Evolutionary conservation across 768 basidiomycete genomes (phyloP).

Genomic region (Paxillus involutus): DNA sequence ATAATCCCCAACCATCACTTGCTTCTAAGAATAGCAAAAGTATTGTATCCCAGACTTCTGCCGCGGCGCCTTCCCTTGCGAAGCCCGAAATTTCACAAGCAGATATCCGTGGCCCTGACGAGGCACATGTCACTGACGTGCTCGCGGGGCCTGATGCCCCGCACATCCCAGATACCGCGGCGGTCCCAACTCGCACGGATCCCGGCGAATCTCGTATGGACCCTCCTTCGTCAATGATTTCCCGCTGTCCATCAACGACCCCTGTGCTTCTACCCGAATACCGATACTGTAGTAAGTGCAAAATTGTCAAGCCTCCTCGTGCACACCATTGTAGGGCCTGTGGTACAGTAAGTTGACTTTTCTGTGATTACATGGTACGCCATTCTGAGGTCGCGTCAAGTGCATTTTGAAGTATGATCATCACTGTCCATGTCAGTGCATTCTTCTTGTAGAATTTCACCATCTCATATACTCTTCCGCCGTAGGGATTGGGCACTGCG

Average conservation of each 20-base stretch:
- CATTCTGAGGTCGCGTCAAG: slow-evolving; percentile 34
- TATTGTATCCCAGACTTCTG: slow-evolving; percentile 9
- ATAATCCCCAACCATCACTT: slow-evolving; percentile 19
- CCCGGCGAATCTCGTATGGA: slow-evolving; percentile 3
- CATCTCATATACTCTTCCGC: not conserved
- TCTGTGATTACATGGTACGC: not conserved
- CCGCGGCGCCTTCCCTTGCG: slow-evolving; percentile 10
- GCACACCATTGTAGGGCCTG: slow-evolving; percentile 82
- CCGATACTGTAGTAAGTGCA: slow-evolving; percentile 65
- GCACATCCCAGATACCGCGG: slow-evolving; percentile 3
- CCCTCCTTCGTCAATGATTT: slow-evolving; percentile 14
- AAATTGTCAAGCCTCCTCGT: slow-evolving; percentile 69
- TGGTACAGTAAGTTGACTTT: slow-evolving; percentile 60
- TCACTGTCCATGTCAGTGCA: slow-evolving; percentile 78
- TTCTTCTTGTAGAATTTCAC: not conserved
- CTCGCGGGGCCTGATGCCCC: slow-evolving; percentile 7
- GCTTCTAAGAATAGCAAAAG: slow-evolving; percentile 20
- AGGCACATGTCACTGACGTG: slow-evolving; percentile 16
- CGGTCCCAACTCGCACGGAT: slow-evolving; percentile 11
- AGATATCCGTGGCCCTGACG: slow-evolving; percentile 16
- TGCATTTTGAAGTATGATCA: slow-evolving; percentile 86
- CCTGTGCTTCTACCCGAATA: slow-evolving; percentile 59
- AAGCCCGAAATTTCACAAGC: slow-evolving; percentile 13
- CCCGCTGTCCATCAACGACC: slow-evolving; percentile 36
- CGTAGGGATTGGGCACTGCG: slow-evolving; percentile 90